Conservation (phyloP, 805 yeast species). For the Yamadazyma laniorum region DNA sequence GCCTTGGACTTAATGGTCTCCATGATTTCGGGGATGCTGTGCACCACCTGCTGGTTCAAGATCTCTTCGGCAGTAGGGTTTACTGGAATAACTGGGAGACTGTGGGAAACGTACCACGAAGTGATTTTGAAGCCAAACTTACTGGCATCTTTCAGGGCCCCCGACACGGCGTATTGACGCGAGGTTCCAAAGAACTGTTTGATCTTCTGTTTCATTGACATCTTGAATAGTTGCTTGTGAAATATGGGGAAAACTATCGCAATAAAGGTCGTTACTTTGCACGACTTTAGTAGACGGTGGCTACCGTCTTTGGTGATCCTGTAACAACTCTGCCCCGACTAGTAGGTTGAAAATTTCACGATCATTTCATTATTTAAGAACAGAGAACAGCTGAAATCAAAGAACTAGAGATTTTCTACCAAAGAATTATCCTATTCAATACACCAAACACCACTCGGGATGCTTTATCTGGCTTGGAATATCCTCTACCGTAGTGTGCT, state of each 20-base stretch:
- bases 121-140: constrained; percentile 73
- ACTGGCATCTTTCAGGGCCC: constrained; percentile 61
- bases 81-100: constrained; percentile 61
- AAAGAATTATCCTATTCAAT: no score
- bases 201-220: constrained; percentile 40
- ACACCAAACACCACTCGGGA: no score
- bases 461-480: no score
- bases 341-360: no score
- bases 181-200: constrained; percentile 50
- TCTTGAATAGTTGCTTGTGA: constrained; percentile 12
- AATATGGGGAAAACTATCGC: constrained; percentile 8
- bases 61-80: constrained; percentile 57
- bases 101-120: constrained; percentile 60
- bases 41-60: constrained; percentile 40
- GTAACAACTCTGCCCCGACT: no score
- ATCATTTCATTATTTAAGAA: no score
- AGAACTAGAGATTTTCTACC: no score
- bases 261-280: no score
- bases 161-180: constrained; percentile 62
- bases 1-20: constrained; percentile 17
- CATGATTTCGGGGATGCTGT: constrained; percentile 28
- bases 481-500: no score
- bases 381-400: no score
- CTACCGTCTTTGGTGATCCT: no score
- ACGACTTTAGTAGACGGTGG: no score